Evolutionary conservation across 169 alveolate genomes (phyloP).

Genomic region (Cryptosporidium ubiquitum): DNA sequence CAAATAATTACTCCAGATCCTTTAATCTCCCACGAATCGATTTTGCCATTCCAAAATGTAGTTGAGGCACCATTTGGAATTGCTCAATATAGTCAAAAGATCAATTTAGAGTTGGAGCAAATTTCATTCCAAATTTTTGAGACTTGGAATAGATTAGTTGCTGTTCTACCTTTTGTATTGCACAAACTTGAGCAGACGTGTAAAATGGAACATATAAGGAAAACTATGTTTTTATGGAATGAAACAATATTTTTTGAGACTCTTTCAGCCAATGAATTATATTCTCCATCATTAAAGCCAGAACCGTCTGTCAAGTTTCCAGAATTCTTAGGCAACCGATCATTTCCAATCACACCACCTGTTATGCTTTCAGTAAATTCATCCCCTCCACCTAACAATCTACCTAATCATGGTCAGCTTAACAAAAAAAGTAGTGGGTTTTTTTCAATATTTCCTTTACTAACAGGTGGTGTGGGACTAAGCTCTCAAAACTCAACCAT

Average conservation of each 20-base stretch:
- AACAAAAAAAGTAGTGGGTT: constrained; percentile 23
- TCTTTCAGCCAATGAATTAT: constrained; percentile 31
- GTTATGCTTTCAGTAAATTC: constrained; percentile 13
- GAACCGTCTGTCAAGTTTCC: constrained; percentile 55
- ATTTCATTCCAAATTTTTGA: constrained; percentile 42
- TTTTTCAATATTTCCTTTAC: constrained; percentile 30
- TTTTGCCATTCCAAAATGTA: constrained; percentile 30
- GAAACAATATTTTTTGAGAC: constrained; percentile 51
- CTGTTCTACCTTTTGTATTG: constrained; percentile 45
- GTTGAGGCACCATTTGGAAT: constrained; percentile 64
- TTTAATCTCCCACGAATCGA: constrained; percentile 2
- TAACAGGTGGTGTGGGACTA: neutral
- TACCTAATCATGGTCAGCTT: neutral
- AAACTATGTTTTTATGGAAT: constrained; percentile 66
- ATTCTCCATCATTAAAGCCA: constrained; percentile 49
- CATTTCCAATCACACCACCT: constrained; percentile 72
- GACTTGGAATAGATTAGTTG: constrained; percentile 41
- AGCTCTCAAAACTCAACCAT: constrained; percentile 41
- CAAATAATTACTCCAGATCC: constrained; percentile 13
- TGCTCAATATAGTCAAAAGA: constrained; percentile 33
- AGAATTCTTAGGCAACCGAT: constrained; percentile 26
- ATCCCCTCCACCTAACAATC: constrained; percentile 2
- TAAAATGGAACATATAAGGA: constrained; percentile 68
- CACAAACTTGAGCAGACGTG: constrained; percentile 36
- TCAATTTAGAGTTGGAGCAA: constrained; percentile 7